A percentile compares a stretch with the other conserved stretches of the same genome.
These are phyloP conservation scores for Silybum marianum DNA, from an alignment of 129 eudicot species.

Conservation along the genomic window DNA sequence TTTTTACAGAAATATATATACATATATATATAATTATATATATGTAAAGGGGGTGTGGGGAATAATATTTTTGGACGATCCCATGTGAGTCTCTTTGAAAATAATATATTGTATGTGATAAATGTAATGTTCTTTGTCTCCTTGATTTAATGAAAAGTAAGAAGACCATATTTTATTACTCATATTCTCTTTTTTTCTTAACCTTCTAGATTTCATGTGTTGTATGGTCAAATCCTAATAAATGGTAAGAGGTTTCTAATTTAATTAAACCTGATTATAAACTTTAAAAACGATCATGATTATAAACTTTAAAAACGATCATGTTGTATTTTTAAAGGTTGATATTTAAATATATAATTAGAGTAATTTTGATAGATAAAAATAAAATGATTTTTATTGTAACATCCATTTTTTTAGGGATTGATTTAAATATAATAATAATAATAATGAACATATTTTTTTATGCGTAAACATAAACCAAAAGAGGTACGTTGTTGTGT, in stretches of 20 bases:
- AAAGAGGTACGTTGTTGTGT: too few relatives aligned
- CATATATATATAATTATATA: conserved; percentile 3
- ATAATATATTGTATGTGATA: conserved; percentile 29
- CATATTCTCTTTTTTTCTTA: background rate
- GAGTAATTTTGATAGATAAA: too few relatives aligned
- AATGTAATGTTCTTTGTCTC: conserved; percentile 36
- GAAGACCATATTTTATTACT: conserved; percentile 9
- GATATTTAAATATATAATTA: too few relatives aligned
- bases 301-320: background rate
- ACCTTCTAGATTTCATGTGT: background rate
- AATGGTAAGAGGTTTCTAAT: background rate
- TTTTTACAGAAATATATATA: conserved; percentile 9
- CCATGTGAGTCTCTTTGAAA: conserved; percentile 41
- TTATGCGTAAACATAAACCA: too few relatives aligned
- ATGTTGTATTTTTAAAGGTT: background rate
- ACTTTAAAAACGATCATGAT: background rate
- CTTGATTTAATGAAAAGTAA: conserved; percentile 28
- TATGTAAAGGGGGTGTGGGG: conserved; percentile 36
- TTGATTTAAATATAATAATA: too few relatives aligned
- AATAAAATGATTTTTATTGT: too few relatives aligned
- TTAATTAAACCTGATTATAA: too few relatives aligned
- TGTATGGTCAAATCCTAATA: background rate
- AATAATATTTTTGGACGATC: conserved; percentile 32
- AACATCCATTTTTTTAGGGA: too few relatives aligned
- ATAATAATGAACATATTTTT: too few relatives aligned